Evolutionary conservation across 2,329 filamentous ascomycete species (phyloP), one percentile per base, ranked within the genome.

Genomic region (Nigrograna mackinnonii): DNA sequence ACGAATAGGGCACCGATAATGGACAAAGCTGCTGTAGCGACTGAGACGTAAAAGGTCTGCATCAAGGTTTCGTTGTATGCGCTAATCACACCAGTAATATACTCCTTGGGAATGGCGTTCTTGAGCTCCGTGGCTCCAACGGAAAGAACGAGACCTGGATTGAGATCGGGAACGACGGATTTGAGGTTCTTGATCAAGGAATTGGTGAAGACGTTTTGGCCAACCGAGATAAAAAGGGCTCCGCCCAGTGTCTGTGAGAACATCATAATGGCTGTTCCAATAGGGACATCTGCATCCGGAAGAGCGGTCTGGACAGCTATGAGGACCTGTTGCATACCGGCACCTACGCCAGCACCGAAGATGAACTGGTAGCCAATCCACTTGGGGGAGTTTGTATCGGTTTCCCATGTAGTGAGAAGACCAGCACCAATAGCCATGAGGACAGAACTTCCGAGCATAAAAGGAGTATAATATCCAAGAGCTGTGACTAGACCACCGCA

Each of bases 31-130:
- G 76, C 72, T 56, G 84, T 68, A 2, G 79, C 76, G 6, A 85
- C 69, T 2, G 75, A 77, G 6, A 87, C 79, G 47, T 80, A 78
- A 58, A 86, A 89, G 1, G 78, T 77, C 44, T 76, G 67, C 2
- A 75, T 75, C 26, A 89, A 64, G 0, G 83, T 74, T 18, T 71
- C 61, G 57, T 87, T 88, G 68, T 89, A 89, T 0, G 83, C 85
- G 0, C 70, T 49, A 2, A 84, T 70, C 6, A 91, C 83, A 1
- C 71, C 67, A 2, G 63, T 57, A 4, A 84, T 62, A 44, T 74
- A 79, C 45, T 80, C 54, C 0, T 66, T 50, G 0, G 77, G 70
- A 19, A 89, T 79, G 2, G 71, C 60, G 31, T 60, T 50, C 45
- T 78, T 76, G 17, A 91, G 71, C 35, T 82, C 76, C 0, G 85